Percentiles rank a stretch among this genome's conserved stretches.
Conservation (phyloP, 1,284 basidiomycete species). For the Apiotrichum siamense region DNA sequence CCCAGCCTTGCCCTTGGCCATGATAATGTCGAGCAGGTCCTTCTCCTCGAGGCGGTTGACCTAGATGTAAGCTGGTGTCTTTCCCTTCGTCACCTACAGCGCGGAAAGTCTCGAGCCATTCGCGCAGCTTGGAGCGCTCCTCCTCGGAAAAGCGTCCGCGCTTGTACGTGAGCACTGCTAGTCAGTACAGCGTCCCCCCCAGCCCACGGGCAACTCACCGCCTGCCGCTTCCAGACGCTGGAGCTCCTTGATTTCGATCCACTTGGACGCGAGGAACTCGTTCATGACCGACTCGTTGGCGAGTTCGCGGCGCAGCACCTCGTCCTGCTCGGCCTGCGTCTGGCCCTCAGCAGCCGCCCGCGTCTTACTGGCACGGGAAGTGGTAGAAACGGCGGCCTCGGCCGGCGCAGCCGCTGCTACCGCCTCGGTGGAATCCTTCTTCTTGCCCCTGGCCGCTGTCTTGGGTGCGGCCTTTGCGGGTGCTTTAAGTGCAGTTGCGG, state of each 20-base stretch:
- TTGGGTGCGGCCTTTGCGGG: too few species aligned
- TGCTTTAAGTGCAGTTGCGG: too few species aligned
- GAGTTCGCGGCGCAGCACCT: slow-evolving; percentile 13
- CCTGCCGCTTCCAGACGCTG: slow-evolving; percentile 30
- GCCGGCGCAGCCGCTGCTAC: too few species aligned
- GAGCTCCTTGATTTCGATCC: slow-evolving; percentile 24
- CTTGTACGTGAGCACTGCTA: slow-evolving; percentile 32
- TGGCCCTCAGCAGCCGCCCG: not conserved
- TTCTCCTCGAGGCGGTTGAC: slow-evolving; percentile 12
- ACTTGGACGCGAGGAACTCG: slow-evolving; percentile 29
- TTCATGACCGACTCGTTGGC: slow-evolving; percentile 18
- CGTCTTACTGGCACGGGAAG: too few species aligned
- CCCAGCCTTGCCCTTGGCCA: slow-evolving; percentile 21
- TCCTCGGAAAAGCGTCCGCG: slow-evolving; percentile 30
- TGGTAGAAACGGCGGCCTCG: too few species aligned
- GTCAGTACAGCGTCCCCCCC: slow-evolving; percentile 6
- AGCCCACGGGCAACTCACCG: slow-evolving; percentile 26
- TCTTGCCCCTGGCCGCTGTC: not conserved
- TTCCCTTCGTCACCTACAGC: slow-evolving; percentile 1
- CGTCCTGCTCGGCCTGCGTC: slow-evolving; percentile 7
- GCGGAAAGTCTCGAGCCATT: slow-evolving; percentile 24
- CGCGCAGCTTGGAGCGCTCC: slow-evolving; percentile 25
- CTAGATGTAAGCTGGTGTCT: not conserved
- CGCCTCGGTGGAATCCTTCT: not conserved
- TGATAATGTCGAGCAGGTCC: slow-evolving; percentile 27